These are phyloP conservation scores for Solanum ahanhuiri DNA, from an alignment of 257 asterid species.

Conservation along the genomic window DNA sequence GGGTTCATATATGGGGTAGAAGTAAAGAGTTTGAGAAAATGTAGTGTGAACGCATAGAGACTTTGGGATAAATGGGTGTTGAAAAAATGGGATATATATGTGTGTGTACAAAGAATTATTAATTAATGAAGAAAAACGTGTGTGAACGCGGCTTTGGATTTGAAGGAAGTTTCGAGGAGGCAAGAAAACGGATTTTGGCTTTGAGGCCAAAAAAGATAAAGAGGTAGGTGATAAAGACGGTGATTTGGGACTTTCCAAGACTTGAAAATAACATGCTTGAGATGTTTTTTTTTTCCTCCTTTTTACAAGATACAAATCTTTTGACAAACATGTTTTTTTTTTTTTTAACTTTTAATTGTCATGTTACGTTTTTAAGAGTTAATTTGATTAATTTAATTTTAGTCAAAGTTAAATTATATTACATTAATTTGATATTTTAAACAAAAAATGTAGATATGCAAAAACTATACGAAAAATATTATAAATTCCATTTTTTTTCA, in stretches of 20 bases:
- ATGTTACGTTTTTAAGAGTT: no score
- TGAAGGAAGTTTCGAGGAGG: slow-evolving; percentile 27
- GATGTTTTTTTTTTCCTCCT: no score
- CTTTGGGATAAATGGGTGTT: slow-evolving; percentile 6
- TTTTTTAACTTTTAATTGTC: no score
- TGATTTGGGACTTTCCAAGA: slow-evolving; percentile 3
- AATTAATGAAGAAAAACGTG: slow-evolving; percentile 9
- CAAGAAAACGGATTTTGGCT: not conserved
- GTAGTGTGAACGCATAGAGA: slow-evolving; percentile 36
- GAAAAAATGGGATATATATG: slow-evolving; percentile 1
- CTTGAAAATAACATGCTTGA: slow-evolving; percentile 6
- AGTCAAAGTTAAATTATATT: no score
- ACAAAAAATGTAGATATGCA: no score
- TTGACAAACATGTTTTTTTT: not conserved
- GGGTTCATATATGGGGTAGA: slow-evolving; percentile 2
- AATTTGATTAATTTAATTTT: no score
- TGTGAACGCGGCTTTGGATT: slow-evolving; percentile 31
- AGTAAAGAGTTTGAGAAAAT: slow-evolving; percentile 31
- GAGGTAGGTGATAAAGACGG: slow-evolving; percentile 15
- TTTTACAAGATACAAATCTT: not conserved
- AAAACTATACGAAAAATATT: no score
- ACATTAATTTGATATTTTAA: no score
- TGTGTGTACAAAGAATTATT: not conserved
- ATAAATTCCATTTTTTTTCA: no score
- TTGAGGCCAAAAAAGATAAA: not conserved